A percentile compares a stretch with the other conserved stretches of the same genome.
Evolutionary conservation across 768 basidiomycete genomes (phyloP).

Genomic region (Pleurotus platypus): DNA sequence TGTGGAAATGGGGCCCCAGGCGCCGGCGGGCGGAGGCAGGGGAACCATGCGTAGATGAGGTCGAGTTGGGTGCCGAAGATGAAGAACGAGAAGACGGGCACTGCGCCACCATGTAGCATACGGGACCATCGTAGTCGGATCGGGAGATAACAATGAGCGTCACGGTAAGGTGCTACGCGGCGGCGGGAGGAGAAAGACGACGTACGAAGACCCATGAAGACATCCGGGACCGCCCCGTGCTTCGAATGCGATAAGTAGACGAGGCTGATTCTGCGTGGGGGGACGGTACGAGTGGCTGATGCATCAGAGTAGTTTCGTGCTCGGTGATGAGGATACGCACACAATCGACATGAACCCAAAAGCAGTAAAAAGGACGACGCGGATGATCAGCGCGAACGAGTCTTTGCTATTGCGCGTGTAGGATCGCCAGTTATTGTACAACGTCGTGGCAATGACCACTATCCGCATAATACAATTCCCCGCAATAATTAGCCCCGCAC

Average conservation of each 20-base stretch:
- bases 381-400: slow-evolving; percentile 1
- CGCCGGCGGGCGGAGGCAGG: neutral
- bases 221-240: neutral
- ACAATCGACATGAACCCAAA: neutral
- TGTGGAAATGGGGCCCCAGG: neutral
- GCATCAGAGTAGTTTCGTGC: neutral
- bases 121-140: neutral
- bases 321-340: neutral
- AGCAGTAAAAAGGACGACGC: slow-evolving; percentile 1
- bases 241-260: neutral
- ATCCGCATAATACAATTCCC: neutral
- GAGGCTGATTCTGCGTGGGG: neutral
- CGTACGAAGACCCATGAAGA: neutral
- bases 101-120: neutral
- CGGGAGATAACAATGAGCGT: neutral
- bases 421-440: neutral
- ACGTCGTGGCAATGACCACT: neutral
- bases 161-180: neutral
- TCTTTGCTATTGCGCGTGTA: neutral
- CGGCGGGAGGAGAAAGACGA: neutral
- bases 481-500: neutral
- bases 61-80: slow-evolving; percentile 5
- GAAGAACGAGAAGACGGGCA: neutral
- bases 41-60: slow-evolving; percentile 5
- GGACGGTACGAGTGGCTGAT: neutral